A percentile compares a stretch with the other conserved stretches of the same genome.
phyloP scores from a whole-genome alignment of 1,284 basidiomycete species.

The Fomitopsis palustris region DNA sequence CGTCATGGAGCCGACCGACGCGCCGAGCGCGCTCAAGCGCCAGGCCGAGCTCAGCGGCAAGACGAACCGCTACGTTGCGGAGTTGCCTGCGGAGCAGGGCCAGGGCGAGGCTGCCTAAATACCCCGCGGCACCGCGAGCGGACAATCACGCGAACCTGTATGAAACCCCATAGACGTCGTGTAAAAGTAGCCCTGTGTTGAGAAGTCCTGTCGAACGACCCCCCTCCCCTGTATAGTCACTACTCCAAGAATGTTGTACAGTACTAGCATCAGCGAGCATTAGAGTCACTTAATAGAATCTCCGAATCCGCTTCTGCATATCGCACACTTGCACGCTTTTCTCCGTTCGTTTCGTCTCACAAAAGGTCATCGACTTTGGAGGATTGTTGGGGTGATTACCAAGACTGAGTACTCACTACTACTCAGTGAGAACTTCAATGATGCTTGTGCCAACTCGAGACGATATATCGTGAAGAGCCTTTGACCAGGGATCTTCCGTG shows the following conservation, averaged over 20 bases:
- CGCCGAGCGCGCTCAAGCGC: conserved; percentile 59
- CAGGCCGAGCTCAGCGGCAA: conserved; percentile 50
- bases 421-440: too few species aligned
- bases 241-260: conserved; percentile 1
- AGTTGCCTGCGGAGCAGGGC: conserved; percentile 1
- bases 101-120: conserved; percentile 3
- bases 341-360: too few species aligned
- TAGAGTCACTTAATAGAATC: neutral
- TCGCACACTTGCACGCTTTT: neutral
- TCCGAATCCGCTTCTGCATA: neutral
- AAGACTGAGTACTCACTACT: too few species aligned
- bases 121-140: neutral
- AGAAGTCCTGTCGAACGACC: neutral
- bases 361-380: too few species aligned
- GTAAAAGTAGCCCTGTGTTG: neutral
- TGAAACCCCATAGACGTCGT: neutral
- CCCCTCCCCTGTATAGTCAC: neutral
- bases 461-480: too few species aligned
- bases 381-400: too few species aligned
- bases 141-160: neutral
- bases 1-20: conserved; percentile 71
- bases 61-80: conserved; percentile 37
- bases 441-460: too few species aligned
- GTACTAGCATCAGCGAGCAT: neutral
- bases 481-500: too few species aligned